Percentiles rank a stretch among this genome's conserved stretches.
These are phyloP conservation scores for Fusarium sp. DNA, from an alignment of 2,329 filamentous ascomycete genomes.

Conservation along the genomic window DNA sequence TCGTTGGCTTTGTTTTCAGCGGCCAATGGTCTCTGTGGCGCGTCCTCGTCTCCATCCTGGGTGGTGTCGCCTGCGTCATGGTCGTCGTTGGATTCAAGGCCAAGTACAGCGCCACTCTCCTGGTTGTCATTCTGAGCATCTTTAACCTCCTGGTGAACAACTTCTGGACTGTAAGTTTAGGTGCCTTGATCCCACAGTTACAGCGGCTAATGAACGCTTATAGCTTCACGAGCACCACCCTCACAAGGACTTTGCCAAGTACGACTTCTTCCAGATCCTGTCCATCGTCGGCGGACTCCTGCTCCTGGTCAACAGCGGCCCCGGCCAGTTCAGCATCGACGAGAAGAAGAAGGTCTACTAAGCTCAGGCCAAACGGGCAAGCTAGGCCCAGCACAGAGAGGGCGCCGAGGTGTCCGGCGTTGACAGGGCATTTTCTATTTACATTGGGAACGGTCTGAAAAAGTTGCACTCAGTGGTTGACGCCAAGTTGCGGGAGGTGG, in stretches of 20 bases:
- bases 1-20: conserved; percentile 95
- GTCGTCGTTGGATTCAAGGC: conserved; percentile 99
- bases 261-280: conserved; percentile 99
- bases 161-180: conserved; percentile 91
- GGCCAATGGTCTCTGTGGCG: conserved; percentile 93
- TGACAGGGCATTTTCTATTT: conserved; percentile 37
- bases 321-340: conserved; percentile 96
- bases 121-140: conserved; percentile 93
- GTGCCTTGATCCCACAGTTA: not conserved
- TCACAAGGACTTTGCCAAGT: conserved; percentile 99
- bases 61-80: conserved; percentile 94
- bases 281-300: conserved; percentile 98
- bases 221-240: conserved; percentile 97
- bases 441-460: conserved; percentile 31
- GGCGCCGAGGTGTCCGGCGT: conserved; percentile 35
- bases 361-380: conserved; percentile 7
- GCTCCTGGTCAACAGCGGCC: conserved; percentile 97
- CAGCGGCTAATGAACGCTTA: not conserved
- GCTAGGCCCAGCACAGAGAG: conserved; percentile 13
- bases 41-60: conserved; percentile 84
- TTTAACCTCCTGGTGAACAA: conserved; percentile 99
- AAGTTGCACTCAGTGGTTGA: conserved; percentile 13
- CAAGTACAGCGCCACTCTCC: conserved; percentile 95
- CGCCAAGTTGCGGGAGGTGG: conserved; percentile 11
- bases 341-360: conserved; percentile 99